phyloP scores from a whole-genome alignment of 2,329 filamentous ascomycete genomes.

The Exophiala lecanii-corni region DNA sequence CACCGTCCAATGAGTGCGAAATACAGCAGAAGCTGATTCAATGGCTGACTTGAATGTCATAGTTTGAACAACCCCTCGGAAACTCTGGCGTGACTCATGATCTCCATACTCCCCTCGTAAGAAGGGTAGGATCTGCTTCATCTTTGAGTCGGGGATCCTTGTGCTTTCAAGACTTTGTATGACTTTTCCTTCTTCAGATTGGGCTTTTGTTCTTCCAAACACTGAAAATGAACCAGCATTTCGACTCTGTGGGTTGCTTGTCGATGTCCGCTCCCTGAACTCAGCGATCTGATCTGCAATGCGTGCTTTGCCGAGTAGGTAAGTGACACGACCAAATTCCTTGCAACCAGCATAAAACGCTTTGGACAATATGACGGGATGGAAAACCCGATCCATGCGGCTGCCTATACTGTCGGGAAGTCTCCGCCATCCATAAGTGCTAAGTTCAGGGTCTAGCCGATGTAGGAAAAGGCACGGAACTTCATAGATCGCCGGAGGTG shows the following conservation, averaged over 20 bases:
- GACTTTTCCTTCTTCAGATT: conserved; percentile 12
- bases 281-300: conserved; percentile 10
- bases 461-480: conserved; percentile 20
- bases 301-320: conserved; percentile 15
- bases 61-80: conserved; percentile 16
- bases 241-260: background rate
- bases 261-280: background rate
- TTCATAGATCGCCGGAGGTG: conserved; percentile 20
- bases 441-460: conserved; percentile 2
- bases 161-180: conserved; percentile 3
- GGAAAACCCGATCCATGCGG: conserved; percentile 21
- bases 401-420: conserved; percentile 18
- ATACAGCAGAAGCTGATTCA: conserved; percentile 14
- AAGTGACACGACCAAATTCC: conserved; percentile 17
- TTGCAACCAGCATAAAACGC: conserved; percentile 21
- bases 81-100: conserved; percentile 8
- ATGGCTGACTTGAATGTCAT: conserved; percentile 22
- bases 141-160: conserved; percentile 7
- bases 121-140: conserved; percentile 14
- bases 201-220: background rate
- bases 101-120: conserved; percentile 19
- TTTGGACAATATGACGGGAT: conserved; percentile 17
- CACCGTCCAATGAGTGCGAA: conserved; percentile 14
- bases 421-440: conserved; percentile 18
- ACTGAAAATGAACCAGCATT: background rate